Base-by-base conservation (phyloP, 306 rosid genomes). In the Glycyrrhiza uralensis region DNA sequence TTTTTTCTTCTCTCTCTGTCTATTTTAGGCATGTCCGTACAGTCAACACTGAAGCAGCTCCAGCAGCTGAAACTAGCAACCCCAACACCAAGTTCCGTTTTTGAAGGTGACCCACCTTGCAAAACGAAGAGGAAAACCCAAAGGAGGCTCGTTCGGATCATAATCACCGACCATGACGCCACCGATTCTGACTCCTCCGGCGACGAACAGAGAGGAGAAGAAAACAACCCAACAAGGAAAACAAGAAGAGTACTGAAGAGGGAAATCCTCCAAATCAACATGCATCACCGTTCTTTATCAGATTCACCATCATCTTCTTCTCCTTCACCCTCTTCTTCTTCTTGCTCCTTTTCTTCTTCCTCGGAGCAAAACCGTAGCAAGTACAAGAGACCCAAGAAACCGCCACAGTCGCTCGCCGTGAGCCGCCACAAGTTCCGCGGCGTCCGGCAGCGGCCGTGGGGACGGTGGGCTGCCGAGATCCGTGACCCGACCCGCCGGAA, bases 401-500 rank as follows among this genome's bases (percentile, higher is more conserved):
- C 32, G 26, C 29, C 55, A 30, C 7, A 41, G 5, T 0, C 78
- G 2, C 0, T 29, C 23, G 55, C 28, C 6, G 22, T n/a, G 30
- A 74, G 79, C 79, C 79, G 42, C 29, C 59, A 58, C 20, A 88
- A 81, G 81, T 92, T 86, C 71, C 59, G 95, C 0, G 98, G 98
- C 0, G 98, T 92, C 5, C 86, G 98, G 6, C 92, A 85, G 80
- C 47, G 98, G 29, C 93, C 96, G 0, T 92, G 98, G 98, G 98
- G 98, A 0, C 82, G 90, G 0, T 92, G 96, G 96, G 98, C 98
- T 0, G 98, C 98, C 0, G 98, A 92, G 89, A 88, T 92, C 73
- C 96, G 98, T 0, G 96, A 92, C 89, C 96, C 98, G 33, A 69
- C 0, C 26, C 87, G 69, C 0, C 19, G 87, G 15, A 92, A 90